Evolutionary conservation across 2,329 filamentous ascomycete species (phyloP), one percentile per base, ranked within the genome.

Genomic region (Alternaria brassicicola): DNA sequence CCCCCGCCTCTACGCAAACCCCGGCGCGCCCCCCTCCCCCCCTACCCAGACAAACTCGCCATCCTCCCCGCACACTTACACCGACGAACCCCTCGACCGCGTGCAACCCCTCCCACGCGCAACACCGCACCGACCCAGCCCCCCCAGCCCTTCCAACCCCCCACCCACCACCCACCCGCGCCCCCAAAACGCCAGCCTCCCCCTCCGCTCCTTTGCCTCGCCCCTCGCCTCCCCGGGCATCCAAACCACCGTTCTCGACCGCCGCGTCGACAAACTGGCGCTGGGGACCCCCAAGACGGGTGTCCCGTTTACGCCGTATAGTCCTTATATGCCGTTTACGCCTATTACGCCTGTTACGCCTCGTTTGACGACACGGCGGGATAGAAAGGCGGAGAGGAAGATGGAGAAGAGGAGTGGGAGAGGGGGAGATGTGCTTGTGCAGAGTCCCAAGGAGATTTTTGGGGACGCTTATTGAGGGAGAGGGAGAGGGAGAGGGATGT

Each of bases 291-390:
- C 88, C 0, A 76, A 78, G 19, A 83, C 82, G 0, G 85, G 84
- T 1, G 80, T 86, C 23, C 85, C 84, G 43, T 89, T 87, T 3
- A 90, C 89, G 21, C 90, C 90, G 2, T 93, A 93, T 76, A 87
- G 86, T 54, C 89, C 91, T 0, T 94, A 93, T 67, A 91, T 93
- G 80, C 91, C 91, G 0, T 91, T 88, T 72, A 90, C 88, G 6
- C 89, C 90, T 1, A 82, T 91, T 46, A 84, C 92, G 49, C 91
- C 91, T 1, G 86, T 93, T 47, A 93, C 91, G 28, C 90, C 91
- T n/a, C 86, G 86, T 19, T 78, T 94, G 45, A 87, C 91, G 15
- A 91, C 87, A 23, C 86, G 83, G 75, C 85, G 86, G 61, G 90
- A 93, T 71, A 80, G 89, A 26, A 92, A 89, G 83, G 82, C 84